Base-by-base conservation (phyloP, 306 rosid genomes). In the Lotus japonicus region DNA sequence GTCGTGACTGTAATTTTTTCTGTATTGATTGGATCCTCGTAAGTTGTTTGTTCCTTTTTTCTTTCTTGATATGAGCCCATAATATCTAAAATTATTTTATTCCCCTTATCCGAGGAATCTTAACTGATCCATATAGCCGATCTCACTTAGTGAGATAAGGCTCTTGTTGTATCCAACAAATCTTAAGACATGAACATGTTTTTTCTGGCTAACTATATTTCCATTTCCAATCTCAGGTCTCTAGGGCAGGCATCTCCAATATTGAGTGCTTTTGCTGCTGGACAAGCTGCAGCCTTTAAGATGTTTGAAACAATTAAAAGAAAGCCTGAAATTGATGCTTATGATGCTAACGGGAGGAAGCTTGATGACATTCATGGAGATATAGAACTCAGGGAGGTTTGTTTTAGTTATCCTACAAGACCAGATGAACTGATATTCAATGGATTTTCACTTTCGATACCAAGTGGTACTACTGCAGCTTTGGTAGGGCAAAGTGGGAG, bases 401-500 rank as follows among this genome's bases (percentile, higher is more conserved):
- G 41, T 54, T 78, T 78, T 60, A 66, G 79, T 14, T 89, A 89
- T 72, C 92, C 96, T 46, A 62, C 90, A 11, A 86, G 96, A 73
- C 87, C 85, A 1, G 82, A 82, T 11, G 88, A 82, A 52, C 64
- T 56, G 41, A 59, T 78, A 42, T 72, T 78, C 74, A 66, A 36
- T 59, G 75, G 82, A 42, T 82, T 85, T 75, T 80, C 82, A 16
- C 73, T 82, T 18, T 31, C 72, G n/a, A 71, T 82, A 60, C 78
- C 83, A 5, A 80, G 85, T 6, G 90, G 90, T 14, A 64, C 76
- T 21, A 82, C 80, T 12, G 76, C 84, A 46, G 92, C 96, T 53
- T 77, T 89, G 78, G 92, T 89, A 14, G 96, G 96, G 18, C 80
- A 89, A 45, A 89, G 96, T 42, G 96, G 92, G 23, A 86, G 96